These are phyloP conservation scores for Didymella glomerata DNA, from an alignment of 2,329 filamentous ascomycete genomes.

Conservation along the genomic window DNA sequence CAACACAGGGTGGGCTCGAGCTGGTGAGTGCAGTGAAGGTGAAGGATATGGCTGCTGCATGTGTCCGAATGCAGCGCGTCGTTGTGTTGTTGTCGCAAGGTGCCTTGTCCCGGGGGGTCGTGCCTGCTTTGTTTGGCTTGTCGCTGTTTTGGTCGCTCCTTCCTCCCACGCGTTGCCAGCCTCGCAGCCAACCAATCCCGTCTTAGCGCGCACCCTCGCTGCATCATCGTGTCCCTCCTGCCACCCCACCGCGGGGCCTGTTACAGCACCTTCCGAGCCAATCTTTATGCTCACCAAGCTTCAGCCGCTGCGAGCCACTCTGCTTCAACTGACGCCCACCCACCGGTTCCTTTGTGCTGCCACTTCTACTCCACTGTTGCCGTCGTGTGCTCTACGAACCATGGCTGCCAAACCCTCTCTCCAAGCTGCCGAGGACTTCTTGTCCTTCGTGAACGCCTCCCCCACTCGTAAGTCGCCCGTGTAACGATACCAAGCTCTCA, in stretches of 20 bases:
- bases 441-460: conserved; percentile 93
- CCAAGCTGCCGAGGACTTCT: conserved; percentile 76
- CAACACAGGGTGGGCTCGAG: conserved; percentile 21
- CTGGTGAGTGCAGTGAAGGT: conserved; percentile 10
- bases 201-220: conserved; percentile 22
- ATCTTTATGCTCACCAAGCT: conserved; percentile 33
- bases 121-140: conserved; percentile 36
- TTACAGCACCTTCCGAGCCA: conserved; percentile 27
- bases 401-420: conserved; percentile 54
- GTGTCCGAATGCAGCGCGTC: conserved; percentile 13
- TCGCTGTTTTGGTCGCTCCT: conserved; percentile 39
- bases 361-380: conserved; percentile 18
- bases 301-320: conserved; percentile 24
- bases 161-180: conserved; percentile 25
- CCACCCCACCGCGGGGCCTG: conserved; percentile 25
- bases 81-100: conserved; percentile 27
- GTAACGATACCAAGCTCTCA: neutral
- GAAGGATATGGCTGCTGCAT: conserved; percentile 9
- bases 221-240: conserved; percentile 23
- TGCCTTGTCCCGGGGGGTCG: conserved; percentile 22
- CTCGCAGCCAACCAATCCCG: conserved; percentile 31
- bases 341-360: conserved; percentile 13
- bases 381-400: conserved; percentile 33
- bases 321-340: conserved; percentile 27
- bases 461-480: conserved; percentile 77